Evolutionary conservation across 257 asterid species (phyloP), one percentile per base, ranked within the genome.

Genomic region (Forsythia suspensa): DNA sequence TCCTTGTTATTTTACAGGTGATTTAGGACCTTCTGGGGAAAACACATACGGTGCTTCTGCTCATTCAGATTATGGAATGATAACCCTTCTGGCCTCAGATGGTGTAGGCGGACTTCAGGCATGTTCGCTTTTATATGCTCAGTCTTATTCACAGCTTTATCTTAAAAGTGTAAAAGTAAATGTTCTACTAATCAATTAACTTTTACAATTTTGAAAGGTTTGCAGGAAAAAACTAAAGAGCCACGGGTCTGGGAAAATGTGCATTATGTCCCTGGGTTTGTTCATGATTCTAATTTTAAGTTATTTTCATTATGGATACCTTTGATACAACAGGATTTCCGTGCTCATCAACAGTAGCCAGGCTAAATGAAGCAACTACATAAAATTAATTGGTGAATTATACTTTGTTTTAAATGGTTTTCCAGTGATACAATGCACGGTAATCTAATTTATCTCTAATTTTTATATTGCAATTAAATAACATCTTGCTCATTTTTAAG

Each of bases 61-160:
- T 76, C 95, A 90, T 87, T 90, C 92, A 43, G 95, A 90, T 85
- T 90, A 87, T 83, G 95, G 95, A 63, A 88, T 88, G 95, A 66
- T 88, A 72, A 90, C 95, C 72, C 90, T 90, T 80, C 86, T 90
- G 55, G 87, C 87, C 12, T 79, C 92, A 16, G 90, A 88, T 82
- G 90, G 91, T 75, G 82, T 87, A 39, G 74, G 78, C 42, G 92
- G 92, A 52, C 91, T 90, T 76, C 92, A 90, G 90, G 92, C 73
- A 84, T 44, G 79, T 85, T 69, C 74, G 18, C n/a, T 8, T 57
- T 63, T 18, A 34, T 59, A 59, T 34, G 5, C 36, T 21, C 65
- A 29, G 63, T 55, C 24, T 0, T 9, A 69, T 12, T 57, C 13
- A n/a, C n/a, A 34, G 18, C 83, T 36, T 20, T 42, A 37, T 43